phyloP scores from a whole-genome alignment of 2,329 filamentous ascomycete genomes.

The Fusarium anguioides region DNA sequence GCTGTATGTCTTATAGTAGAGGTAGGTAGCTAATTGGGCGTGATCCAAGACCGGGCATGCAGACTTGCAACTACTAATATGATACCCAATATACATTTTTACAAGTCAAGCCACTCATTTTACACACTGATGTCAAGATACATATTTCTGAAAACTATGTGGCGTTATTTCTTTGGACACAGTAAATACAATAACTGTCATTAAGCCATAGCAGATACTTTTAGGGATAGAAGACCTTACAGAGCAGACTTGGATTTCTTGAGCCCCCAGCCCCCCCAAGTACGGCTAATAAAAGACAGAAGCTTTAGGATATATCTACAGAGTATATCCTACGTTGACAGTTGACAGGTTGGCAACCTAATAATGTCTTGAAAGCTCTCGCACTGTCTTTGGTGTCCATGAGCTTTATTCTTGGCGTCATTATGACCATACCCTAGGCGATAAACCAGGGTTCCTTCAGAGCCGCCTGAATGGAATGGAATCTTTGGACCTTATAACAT shows the following conservation, averaged over 20 bases:
- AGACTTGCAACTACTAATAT: too few relatives aligned
- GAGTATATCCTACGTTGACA: background rate
- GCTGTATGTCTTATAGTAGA: too few relatives aligned
- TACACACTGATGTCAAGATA: too few relatives aligned
- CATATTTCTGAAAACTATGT: too few relatives aligned
- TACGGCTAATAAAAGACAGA: too few relatives aligned
- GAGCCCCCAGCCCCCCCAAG: too few relatives aligned
- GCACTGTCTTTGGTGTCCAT: background rate
- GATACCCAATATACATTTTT: too few relatives aligned
- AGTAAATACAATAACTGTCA: background rate
- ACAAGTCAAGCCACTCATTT: too few relatives aligned
- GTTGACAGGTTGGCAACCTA: background rate
- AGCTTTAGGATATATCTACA: background rate
- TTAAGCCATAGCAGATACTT: background rate
- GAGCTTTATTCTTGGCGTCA: background rate
- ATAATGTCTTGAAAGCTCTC: background rate
- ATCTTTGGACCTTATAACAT: background rate
- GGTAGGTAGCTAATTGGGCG: too few relatives aligned
- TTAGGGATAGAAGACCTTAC: background rate
- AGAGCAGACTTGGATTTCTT: too few relatives aligned
- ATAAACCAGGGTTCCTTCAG: background rate
- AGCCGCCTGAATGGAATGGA: background rate
- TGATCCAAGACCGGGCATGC: too few relatives aligned
- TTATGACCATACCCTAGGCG: background rate
- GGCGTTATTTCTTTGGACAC: background rate